phyloP scores from a whole-genome alignment of 176 grass and related monocot genomes.

The Stipa capillata region DNA sequence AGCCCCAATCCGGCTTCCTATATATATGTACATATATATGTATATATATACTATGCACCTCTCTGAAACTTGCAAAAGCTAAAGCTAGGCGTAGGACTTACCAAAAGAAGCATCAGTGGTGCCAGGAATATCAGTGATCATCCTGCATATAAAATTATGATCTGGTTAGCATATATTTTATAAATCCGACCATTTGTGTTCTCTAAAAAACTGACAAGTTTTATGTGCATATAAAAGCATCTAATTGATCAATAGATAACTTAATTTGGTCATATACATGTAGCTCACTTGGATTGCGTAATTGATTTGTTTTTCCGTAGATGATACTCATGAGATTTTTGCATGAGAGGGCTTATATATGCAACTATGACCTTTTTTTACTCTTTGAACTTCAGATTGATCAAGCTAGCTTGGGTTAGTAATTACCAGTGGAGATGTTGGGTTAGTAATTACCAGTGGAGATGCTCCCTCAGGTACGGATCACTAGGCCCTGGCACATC shows the following conservation, averaged over 20 bases:
- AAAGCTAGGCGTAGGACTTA: slow-evolving; percentile 18
- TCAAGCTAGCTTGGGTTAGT: neutral
- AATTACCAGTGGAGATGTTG: too few species aligned
- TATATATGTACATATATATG: too few species aligned
- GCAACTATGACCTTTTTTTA: too few species aligned
- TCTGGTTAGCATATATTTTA: slow-evolving; percentile 15
- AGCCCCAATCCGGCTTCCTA: too few species aligned
- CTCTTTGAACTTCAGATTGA: neutral
- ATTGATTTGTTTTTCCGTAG: too few species aligned
- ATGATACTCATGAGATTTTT: too few species aligned
- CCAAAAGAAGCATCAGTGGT: slow-evolving; percentile 84
- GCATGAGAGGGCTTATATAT: too few species aligned
- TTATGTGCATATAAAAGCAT: neutral
- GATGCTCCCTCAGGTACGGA: slow-evolving; percentile 83
- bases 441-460: slow-evolving; percentile 76
- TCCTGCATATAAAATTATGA: slow-evolving; percentile 41
- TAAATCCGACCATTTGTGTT: neutral
- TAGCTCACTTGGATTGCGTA: too few species aligned
- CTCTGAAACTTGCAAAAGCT: too few species aligned
- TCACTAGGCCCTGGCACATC: slow-evolving; percentile 95
- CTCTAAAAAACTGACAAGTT: neutral
- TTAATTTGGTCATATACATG: neutral
- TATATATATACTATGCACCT: too few species aligned
- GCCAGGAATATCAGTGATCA: slow-evolving; percentile 88
- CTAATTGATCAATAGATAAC: neutral